A percentile compares a stretch with the other conserved stretches of the same genome.
Evolutionary conservation across 495 filamentous ascomycete genomes (phyloP).

Genomic region (Tuber aestivum): DNA sequence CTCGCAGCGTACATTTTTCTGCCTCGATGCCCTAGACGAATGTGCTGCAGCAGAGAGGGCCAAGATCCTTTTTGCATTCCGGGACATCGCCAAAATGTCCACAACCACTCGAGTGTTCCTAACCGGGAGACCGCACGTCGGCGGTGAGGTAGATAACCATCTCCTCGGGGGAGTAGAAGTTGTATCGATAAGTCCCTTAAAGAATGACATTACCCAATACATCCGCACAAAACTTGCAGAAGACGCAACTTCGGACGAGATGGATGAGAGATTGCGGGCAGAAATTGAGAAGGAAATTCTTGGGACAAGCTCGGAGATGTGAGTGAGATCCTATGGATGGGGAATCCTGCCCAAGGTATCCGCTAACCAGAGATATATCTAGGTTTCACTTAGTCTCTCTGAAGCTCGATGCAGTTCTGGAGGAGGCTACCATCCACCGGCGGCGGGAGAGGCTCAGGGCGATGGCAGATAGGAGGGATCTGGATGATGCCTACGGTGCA

Average conservation of each 20-base stretch:
- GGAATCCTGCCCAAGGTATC: neutral
- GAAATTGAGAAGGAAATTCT: neutral
- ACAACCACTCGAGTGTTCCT: neutral
- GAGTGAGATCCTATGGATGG: neutral
- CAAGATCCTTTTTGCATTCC: neutral
- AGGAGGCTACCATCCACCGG: neutral
- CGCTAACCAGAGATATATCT: neutral
- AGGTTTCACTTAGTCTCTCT: neutral
- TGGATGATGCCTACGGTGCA: neutral
- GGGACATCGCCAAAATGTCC: neutral
- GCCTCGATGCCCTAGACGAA: neutral
- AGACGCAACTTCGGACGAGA: neutral
- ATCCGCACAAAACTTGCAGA: neutral
- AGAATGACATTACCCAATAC: neutral
- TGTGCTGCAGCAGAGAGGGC: neutral
- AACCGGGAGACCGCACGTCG: neutral
- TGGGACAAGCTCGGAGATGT: neutral
- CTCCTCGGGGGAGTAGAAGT: neutral
- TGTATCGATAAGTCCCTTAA: neutral
- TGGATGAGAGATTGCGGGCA: neutral
- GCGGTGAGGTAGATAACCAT: neutral
- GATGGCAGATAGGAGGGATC: neutral
- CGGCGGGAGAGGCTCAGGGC: neutral
- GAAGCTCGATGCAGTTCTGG: neutral
- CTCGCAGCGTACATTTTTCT: neutral